Evolutionary conservation across 2,329 filamentous ascomycete genomes (phyloP), one percentile per base, ranked within the genome.

Genomic region (Penicillium sp.): DNA sequence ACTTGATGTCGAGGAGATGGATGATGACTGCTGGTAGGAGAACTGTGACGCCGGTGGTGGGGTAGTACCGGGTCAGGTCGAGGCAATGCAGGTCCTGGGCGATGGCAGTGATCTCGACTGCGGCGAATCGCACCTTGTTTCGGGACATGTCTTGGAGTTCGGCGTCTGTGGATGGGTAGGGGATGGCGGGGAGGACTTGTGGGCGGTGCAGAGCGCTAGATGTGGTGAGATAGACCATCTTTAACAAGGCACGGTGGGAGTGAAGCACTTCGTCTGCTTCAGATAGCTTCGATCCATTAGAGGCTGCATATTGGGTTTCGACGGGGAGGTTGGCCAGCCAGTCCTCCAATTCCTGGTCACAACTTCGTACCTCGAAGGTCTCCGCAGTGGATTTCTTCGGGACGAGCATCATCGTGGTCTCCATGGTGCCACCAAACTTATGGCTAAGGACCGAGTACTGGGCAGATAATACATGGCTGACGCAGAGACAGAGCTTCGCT

Each of bases 211-310:
- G 82, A 3, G 93, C 93, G 52, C 91, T 96, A 19, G 96, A 83
- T 0, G 93, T 96, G 2, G 93, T 96, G 73, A 92, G 90, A 75
- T 96, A 96, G 2, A 96, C 87, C 89, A 97, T 96, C 74, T 96
- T 91, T 36, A 97, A 79, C 21, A 97, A 81, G n/a, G 90, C 90
- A 48, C 90, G 85, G 71, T 96, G 91, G 3, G 96, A 77, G 61
- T 84, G 81, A 49, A 88, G 68, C 13, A 81, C 78, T 58, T 79
- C 76, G 41, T 80, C 75, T 21, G 76, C 75, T 53, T 76, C 65
- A 6, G 70, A 63, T n/a, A 81, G 68, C 8, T 84, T 85, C 4
- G 85, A 81, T 39, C 82, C 81, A 35, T 86, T 87, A 19, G 86
- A 80, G 17, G 76, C 81, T 52, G 84, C 81, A 87, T 94, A 93